Base-by-base conservation (phyloP, 306 rosid genomes). In the Bauhinia variegata region DNA sequence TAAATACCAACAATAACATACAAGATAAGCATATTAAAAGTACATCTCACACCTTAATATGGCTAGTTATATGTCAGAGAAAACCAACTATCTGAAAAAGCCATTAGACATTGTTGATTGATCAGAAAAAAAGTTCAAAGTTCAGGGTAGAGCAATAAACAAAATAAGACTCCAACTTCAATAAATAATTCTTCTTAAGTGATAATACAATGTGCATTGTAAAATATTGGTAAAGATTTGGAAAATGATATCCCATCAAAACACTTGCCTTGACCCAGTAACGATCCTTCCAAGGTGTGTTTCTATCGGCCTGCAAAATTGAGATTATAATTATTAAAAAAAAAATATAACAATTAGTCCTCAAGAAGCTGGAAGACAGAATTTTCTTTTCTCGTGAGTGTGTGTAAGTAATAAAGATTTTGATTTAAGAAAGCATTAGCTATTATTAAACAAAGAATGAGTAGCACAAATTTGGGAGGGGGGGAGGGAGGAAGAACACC, bases 201-300 rank as follows among this genome's bases (percentile, higher is more conserved):
- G 7, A 23, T 47, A 4, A 52, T 13, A 10, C 37, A 69, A 55
- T 55, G 49, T 41, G 30, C 46, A 38, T 31, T 23, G 36, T 31
- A 51, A 50, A 41, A 57, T 42, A 48, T 2, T 2, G 5, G 8
- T 36, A n/a, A 71, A 32, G 19, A 58, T 18, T 46, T 8, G 55
- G 48, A 55, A 67, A 68, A 46, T 69, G 38, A 15, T 15, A 67
- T 18, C 63, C 63, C 39, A 11, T 5, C 59, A 54, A 78, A 80
- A 81, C 71, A 92, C 96, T 85, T 82, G 78, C 99, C 99, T 93
- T 93, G 68, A 90, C 85, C 99, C 99, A 93, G 71, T 88, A 93
- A 6, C 97, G 95, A 49, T 88, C 92, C 81, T 82, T 88, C 97
- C 84, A 93, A 59, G 76, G 4, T 37, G 86, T 10, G 70, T 28